Evolutionary conservation across 192 early-diverging fungal species (phyloP).

Genomic region (Kappamyces sp.): DNA sequence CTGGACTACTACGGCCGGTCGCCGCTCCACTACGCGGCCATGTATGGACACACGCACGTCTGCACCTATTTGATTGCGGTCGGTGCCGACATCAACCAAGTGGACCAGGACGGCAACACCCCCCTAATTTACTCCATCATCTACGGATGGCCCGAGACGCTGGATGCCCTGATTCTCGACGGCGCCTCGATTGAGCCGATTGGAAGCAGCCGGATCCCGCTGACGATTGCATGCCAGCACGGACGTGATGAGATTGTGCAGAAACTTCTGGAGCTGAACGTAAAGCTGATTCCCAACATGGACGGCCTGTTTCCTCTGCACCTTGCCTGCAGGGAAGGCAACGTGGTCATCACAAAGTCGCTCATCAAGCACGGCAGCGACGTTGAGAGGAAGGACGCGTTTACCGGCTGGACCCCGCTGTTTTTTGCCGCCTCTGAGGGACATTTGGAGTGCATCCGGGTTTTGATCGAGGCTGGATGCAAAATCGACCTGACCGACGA

Average conservation of each 20-base stretch:
- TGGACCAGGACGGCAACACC: slow-evolving; percentile 89
- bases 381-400: slow-evolving; percentile 78
- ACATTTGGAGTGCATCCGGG: slow-evolving; percentile 69
- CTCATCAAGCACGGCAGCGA: slow-evolving; percentile 69
- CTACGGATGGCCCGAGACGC: slow-evolving; percentile 72
- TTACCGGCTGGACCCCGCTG: slow-evolving; percentile 94
- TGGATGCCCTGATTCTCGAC: slow-evolving; percentile 65
- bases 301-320: slow-evolving; percentile 88
- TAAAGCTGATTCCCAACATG: slow-evolving; percentile 64
- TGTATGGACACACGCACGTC: slow-evolving; percentile 72
- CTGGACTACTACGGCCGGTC: slow-evolving; percentile 84
- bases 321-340: slow-evolving; percentile 80
- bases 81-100: slow-evolving; percentile 39
- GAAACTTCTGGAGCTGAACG: slow-evolving; percentile 71
- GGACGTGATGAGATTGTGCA: slow-evolving; percentile 82
- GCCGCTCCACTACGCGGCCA: slow-evolving; percentile 89
- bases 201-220: slow-evolving; percentile 49
- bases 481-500: slow-evolving; percentile 75
- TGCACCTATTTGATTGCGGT: slow-evolving; percentile 25
- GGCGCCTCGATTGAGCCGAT: slow-evolving; percentile 59
- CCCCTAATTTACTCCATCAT: slow-evolving; percentile 84
- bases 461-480: slow-evolving; percentile 74
- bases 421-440: slow-evolving; percentile 94
- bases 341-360: slow-evolving; percentile 60
- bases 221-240: slow-evolving; percentile 87